Percentiles rank a stretch among this genome's conserved stretches.
Evolutionary conservation across 495 filamentous ascomycete species (phyloP).

Genomic region (Penicillium cinerascens): DNA sequence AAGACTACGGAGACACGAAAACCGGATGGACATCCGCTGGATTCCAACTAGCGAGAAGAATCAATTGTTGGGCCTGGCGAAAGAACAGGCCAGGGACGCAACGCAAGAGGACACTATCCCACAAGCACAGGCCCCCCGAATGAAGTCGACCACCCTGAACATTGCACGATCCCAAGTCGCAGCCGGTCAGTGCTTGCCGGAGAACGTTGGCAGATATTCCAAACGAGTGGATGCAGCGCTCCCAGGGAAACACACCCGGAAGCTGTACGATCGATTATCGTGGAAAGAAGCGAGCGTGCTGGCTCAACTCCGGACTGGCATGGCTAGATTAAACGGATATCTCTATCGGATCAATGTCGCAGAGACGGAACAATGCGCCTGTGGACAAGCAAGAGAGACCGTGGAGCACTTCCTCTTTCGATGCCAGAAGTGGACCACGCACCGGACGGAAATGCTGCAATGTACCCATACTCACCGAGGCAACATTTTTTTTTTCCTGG

Average conservation of each 20-base stretch:
- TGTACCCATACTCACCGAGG: too few species aligned
- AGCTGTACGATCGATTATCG: conserved; percentile 29
- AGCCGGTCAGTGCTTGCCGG: conserved; percentile 1
- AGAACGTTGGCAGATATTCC: conserved; percentile 18
- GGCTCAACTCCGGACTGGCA: conserved; percentile 35
- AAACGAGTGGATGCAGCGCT: conserved; percentile 29
- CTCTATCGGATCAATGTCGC: conserved; percentile 26
- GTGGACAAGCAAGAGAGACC: conserved; percentile 30
- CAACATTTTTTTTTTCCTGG: conserved; percentile 32
- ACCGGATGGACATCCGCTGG: conserved; percentile 12
- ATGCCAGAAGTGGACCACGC: too few species aligned
- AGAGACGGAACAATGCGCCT: conserved; percentile 21
- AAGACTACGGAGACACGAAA: conserved; percentile 18
- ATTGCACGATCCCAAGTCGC: conserved; percentile 17
- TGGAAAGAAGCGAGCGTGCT: conserved; percentile 30
- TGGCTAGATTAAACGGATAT: conserved; percentile 33
- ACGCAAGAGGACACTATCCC: conserved; percentile 13
- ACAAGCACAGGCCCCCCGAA: conserved; percentile 5
- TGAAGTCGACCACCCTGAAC: conserved; percentile 18
- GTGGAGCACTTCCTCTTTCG: too few species aligned
- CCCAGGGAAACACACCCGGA: conserved; percentile 27
- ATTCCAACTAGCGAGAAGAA: conserved; percentile 16
- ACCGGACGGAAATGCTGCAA: too few species aligned
- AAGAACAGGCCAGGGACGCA: conserved; percentile 21
- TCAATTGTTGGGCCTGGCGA: conserved; percentile 22